These are phyloP conservation scores for Geranium rotundifolium DNA, from an alignment of 345 rosid genomes.

Conservation along the genomic window DNA sequence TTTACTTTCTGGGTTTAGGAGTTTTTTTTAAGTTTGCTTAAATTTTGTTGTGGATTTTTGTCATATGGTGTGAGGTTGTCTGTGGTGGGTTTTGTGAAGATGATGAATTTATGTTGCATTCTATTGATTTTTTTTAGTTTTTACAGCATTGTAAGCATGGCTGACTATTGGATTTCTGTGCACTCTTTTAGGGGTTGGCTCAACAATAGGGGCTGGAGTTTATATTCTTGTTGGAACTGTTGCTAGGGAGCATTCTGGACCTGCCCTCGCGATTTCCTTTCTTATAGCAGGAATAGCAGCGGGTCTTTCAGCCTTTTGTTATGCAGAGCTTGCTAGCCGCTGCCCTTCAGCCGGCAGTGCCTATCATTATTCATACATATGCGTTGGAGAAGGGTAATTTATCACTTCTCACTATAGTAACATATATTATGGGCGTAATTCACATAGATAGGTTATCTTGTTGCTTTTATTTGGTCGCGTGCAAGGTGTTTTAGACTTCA, in stretches of 20 bases:
- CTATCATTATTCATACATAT: constrained; percentile 88
- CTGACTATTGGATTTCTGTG: not conserved
- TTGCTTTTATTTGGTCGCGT: no score
- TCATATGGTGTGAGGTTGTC: no score
- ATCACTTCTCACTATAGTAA: not conserved
- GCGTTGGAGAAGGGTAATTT: constrained; percentile 82
- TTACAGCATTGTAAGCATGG: not conserved
- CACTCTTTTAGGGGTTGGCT: constrained; percentile 61
- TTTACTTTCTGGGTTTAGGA: no score
- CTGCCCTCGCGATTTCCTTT: constrained; percentile 82
- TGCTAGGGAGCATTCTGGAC: constrained; percentile 96
- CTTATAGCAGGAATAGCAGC: constrained; percentile 91
- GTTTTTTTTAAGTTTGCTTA: no score
- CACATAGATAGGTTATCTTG: constrained; percentile 4
- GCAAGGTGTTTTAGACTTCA: no score
- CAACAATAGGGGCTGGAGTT: constrained; percentile 97
- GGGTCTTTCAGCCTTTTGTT: constrained; percentile 89
- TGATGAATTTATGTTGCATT: no score
- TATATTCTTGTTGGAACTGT: constrained; percentile 94
- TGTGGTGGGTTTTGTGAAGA: no score
- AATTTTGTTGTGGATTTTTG: no score
- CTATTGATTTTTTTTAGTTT: no score
- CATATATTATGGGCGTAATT: no score
- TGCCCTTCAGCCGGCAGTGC: constrained; percentile 99
- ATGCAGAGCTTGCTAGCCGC: constrained; percentile 88